phyloP scores from a whole-genome alignment of 805 yeast species.

The Wickerhamomyces subpelliculosus region DNA sequence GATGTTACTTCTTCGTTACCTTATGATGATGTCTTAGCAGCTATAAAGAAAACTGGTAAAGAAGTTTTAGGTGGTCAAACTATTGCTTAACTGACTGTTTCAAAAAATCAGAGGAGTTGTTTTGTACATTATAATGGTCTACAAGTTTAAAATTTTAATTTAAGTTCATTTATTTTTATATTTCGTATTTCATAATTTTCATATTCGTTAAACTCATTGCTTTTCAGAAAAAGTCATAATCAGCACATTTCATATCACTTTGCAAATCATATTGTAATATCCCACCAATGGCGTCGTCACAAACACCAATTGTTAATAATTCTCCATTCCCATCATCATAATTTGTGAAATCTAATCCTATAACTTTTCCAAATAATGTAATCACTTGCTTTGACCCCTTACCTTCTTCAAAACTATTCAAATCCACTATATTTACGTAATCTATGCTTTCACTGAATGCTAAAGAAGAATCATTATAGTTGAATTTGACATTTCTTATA shows the following conservation, averaged over 20 bases:
- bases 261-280: conserved; percentile 40
- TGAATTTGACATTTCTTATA: conserved; percentile 46
- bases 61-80: conserved; percentile 61
- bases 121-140: too few species aligned
- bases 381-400: conserved; percentile 34
- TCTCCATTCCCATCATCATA: conserved; percentile 35
- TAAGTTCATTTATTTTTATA: not conserved
- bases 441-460: conserved; percentile 56
- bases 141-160: not conserved
- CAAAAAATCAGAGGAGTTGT: too few species aligned
- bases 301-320: conserved; percentile 44
- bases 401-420: conserved; percentile 19
- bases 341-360: conserved; percentile 44
- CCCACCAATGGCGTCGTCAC: conserved; percentile 53
- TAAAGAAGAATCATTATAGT: conserved; percentile 36
- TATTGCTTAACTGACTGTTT: conserved; percentile 23
- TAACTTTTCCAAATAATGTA: conserved; percentile 50
- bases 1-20: conserved; percentile 60
- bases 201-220: not conserved
- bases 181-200: not conserved
- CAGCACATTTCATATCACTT: conserved; percentile 28
- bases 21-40: conserved; percentile 72
- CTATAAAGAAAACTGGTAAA: conserved; percentile 89
- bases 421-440: conserved; percentile 43
- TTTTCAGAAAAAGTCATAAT: conserved; percentile 28